Conservation (phyloP, 108 stramenopile species). For the Cyclotella atomus region DNA sequence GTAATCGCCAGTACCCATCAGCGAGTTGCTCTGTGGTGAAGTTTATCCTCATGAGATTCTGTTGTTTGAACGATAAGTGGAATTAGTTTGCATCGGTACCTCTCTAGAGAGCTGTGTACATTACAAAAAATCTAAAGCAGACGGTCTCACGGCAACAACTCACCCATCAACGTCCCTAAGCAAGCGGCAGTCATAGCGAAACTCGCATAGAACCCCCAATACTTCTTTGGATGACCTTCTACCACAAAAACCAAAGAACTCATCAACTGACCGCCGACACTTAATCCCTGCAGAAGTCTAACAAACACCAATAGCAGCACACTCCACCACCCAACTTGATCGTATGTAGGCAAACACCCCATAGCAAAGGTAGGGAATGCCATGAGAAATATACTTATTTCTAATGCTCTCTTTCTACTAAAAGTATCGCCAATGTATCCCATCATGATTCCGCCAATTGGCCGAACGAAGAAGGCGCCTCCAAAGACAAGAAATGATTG, state of each 20-base stretch:
- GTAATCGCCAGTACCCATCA: slow-evolving; percentile 41
- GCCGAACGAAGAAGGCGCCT: slow-evolving; percentile 55
- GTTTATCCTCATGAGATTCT: slow-evolving; percentile 23
- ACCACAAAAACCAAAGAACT: slow-evolving; percentile 42
- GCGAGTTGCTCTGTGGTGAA: slow-evolving; percentile 26
- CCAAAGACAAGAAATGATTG: slow-evolving; percentile 57
- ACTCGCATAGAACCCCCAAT: slow-evolving; percentile 43
- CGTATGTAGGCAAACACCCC: slow-evolving; percentile 55
- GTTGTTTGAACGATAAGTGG: too few relatives aligned
- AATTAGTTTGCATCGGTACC: too few relatives aligned
- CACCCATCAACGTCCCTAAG: slow-evolving; percentile 34
- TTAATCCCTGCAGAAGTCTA: slow-evolving; percentile 54
- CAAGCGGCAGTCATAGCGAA: slow-evolving; percentile 27
- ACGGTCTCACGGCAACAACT: slow-evolving; percentile 17
- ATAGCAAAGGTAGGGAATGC: slow-evolving; percentile 47
- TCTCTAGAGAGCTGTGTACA: too few relatives aligned
- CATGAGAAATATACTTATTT: slow-evolving; percentile 44
- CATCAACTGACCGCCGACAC: slow-evolving; percentile 54
- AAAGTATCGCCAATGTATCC: slow-evolving; percentile 54
- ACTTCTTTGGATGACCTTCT: slow-evolving; percentile 17
- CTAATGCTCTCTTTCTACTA: slow-evolving; percentile 48
- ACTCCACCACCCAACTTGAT: slow-evolving; percentile 27
- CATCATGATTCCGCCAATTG: slow-evolving; percentile 41
- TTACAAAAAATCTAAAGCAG: background rate
- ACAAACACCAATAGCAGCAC: slow-evolving; percentile 25